Evolutionary conservation across 441 rosid genomes (phyloP).

Genomic region (Pelargonium citronellum): DNA sequence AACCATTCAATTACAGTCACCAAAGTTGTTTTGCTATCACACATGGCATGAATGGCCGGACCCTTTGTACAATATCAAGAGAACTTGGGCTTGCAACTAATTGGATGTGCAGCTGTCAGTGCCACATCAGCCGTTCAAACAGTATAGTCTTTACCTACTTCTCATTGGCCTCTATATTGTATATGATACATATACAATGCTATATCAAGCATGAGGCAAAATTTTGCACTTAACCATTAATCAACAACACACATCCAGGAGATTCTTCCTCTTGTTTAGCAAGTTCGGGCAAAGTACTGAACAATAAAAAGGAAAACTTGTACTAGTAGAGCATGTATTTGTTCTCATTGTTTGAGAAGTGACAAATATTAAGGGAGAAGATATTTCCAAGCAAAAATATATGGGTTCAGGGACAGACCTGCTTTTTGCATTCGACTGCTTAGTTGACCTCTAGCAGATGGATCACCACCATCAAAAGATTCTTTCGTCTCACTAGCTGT

Average conservation of each 20-base stretch:
- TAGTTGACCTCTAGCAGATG: slow-evolving; percentile 62
- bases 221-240: too few species aligned
- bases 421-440: slow-evolving; percentile 93
- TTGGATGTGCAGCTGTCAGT: too few species aligned
- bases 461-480: slow-evolving; percentile 32
- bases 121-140: background rate
- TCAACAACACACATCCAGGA: too few species aligned
- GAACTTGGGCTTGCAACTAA: too few species aligned
- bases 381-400: slow-evolving; percentile 14
- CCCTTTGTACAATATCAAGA: too few species aligned
- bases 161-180: background rate
- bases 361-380: slow-evolving; percentile 8
- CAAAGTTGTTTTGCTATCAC: too few species aligned
- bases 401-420: slow-evolving; percentile 43
- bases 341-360: slow-evolving; percentile 2
- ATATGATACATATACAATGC: background rate
- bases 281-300: too few species aligned
- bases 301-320: too few species aligned
- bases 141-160: background rate
- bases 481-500: slow-evolving; percentile 39
- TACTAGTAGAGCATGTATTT: background rate
- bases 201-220: too few species aligned
- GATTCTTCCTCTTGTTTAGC: too few species aligned
- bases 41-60: too few species aligned
- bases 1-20: too few species aligned